Evolutionary conservation across 371 early-diverging fungal genomes (phyloP).

Genomic region (Mucor mucedo): DNA sequence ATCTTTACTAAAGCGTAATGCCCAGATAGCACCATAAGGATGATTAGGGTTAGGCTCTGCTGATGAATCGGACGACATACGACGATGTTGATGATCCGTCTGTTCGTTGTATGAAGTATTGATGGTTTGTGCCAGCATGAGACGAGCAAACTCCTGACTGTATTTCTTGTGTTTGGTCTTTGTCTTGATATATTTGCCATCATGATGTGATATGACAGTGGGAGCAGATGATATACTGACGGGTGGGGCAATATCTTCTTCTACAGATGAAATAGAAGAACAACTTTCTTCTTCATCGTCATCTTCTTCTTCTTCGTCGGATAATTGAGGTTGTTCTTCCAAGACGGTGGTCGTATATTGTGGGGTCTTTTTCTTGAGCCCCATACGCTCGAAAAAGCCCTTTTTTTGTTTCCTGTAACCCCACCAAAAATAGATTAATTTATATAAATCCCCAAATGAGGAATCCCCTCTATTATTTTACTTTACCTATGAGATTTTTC

Average conservation of each 20-base stretch:
- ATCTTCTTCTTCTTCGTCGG: constrained; percentile 8
- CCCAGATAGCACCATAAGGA: constrained; percentile 48
- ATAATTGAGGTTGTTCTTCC: constrained; percentile 7
- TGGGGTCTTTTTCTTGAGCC: constrained; percentile 18
- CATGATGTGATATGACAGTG: neutral
- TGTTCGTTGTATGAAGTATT: constrained; percentile 7
- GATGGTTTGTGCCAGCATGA: constrained; percentile 42
- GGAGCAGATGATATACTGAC: constrained; percentile 13
- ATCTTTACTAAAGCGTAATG: constrained; percentile 73
- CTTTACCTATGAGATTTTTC: neutral
- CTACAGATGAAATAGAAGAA: neutral
- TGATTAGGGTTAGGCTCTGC: constrained; percentile 15
- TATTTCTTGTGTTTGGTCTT: constrained; percentile 33
- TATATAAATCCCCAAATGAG: neutral
- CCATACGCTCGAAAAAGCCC: constrained; percentile 27
- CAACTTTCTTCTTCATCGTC: constrained; percentile 17
- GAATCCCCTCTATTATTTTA: neutral
- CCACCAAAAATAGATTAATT: constrained; percentile 8
- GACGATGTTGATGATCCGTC: neutral
- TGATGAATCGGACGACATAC: constrained; percentile 7
- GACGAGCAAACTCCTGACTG: constrained; percentile 30
- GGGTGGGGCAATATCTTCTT: constrained; percentile 8
- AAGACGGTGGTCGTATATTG: neutral
- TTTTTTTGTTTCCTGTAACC: constrained; percentile 9
- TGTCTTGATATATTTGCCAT: constrained; percentile 18